Base-by-base conservation (phyloP, 352 stramenopile genomes). In the Phytophthora cryptogea region DNA sequence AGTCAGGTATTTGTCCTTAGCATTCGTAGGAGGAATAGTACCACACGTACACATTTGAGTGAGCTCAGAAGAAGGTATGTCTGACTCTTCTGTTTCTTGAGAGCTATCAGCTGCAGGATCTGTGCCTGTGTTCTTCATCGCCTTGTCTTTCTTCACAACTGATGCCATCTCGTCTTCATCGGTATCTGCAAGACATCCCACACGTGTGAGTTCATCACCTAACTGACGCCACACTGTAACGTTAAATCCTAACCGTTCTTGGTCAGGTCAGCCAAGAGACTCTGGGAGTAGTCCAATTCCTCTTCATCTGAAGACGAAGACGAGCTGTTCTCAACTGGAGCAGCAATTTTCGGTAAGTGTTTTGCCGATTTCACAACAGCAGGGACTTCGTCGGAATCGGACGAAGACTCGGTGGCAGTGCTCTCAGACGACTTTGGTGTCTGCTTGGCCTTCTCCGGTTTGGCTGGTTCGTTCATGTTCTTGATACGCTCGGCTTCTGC, bases 281-380 rank as follows among this genome's bases (percentile, higher is more conserved):
- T 86, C 59, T 92, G 78, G 35, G 78, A 90, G 61, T 92, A 92
- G 64, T 89, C 76, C 16, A 86, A 47, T 33, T 78, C 67, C 55
- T 92, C 83, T 31, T 90, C 82, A 40, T 89, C 78, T 16, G 65
- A 73, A 39, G 64, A 69, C 20, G 64, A 86, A 17, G 63, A 72
- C 17, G 54, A 70, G 40, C 59, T 73, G 57, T 39, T 68, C 33
- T 77, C 59, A 20, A 59, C 59, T 27, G 61, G 30, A 8, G 70
- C 41, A 20, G 49, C 31, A 17, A 49, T 55, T 20, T 68, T 64
- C 17, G 42, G 43, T 45, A 35, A 67, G 40, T 31, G 53, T 40
- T 70, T 68, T 49, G 62, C 42, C 43, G 28, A 27, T 31, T 70
- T 61, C 17, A 59, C 53, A 45, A 59, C 44, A 31, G 44, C 54